A percentile compares a stretch with the other conserved stretches of the same genome.
Evolutionary conservation across 495 filamentous ascomycete genomes (phyloP).

Genomic region (Xylaria intraflava): DNA sequence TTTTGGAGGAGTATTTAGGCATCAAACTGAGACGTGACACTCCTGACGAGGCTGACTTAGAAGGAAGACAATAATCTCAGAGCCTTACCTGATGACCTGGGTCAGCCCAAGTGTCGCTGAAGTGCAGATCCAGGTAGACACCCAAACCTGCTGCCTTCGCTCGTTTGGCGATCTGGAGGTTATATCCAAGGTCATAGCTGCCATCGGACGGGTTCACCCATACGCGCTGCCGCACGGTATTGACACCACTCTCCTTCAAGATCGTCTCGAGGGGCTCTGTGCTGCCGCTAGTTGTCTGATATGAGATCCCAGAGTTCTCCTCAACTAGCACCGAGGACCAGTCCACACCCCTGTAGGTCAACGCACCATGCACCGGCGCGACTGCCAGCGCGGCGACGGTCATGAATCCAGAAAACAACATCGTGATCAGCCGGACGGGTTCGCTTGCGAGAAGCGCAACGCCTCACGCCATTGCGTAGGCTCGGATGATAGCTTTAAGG

Average conservation of each 20-base stretch:
- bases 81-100: conserved; percentile 29
- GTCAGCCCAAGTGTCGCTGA: conserved; percentile 58
- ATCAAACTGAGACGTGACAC: not conserved
- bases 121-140: conserved; percentile 66
- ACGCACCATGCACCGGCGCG: conserved; percentile 32
- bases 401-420: conserved; percentile 15
- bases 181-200: conserved; percentile 63
- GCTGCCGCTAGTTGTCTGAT: conserved; percentile 50
- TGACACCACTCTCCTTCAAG: conserved; percentile 56
- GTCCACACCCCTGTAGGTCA: conserved; percentile 63
- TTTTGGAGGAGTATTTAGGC: not conserved
- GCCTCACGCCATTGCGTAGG: not conserved
- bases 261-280: conserved; percentile 56
- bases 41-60: not conserved
- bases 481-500: not conserved
- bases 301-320: conserved; percentile 54
- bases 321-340: conserved; percentile 65
- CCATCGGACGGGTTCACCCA: conserved; percentile 66
- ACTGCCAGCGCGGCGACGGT: conserved; percentile 14
- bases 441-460: not conserved
- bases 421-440: conserved; percentile 3
- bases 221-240: conserved; percentile 63
- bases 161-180: conserved; percentile 57
- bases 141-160: conserved; percentile 57
- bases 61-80: not conserved